These are phyloP conservation scores for Carex cristatella DNA, from an alignment of 176 grass and related monocot species.

Conservation along the genomic window DNA sequence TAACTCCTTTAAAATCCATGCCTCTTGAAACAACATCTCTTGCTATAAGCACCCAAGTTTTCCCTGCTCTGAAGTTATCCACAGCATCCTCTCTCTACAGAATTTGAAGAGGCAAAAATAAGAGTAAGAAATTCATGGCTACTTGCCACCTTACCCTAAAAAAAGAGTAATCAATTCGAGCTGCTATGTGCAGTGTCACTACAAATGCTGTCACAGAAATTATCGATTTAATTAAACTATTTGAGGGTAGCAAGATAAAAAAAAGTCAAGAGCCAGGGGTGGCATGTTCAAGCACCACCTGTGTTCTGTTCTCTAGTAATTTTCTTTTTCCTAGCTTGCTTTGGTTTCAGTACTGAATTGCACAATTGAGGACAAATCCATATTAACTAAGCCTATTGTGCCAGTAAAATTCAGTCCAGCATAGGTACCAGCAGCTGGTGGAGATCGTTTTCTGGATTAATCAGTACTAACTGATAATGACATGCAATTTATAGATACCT, in stretches of 20 bases:
- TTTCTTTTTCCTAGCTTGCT: neutral
- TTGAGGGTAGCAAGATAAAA: neutral
- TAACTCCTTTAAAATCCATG: constrained; percentile 96
- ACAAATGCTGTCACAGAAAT: neutral
- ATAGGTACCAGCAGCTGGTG: neutral
- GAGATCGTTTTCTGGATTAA: neutral
- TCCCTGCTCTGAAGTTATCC: constrained; percentile 92
- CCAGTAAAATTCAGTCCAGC: neutral
- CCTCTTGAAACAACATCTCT: constrained; percentile 84
- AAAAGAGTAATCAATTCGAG: neutral
- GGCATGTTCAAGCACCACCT: neutral
- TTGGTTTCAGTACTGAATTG: neutral
- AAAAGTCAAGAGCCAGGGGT: neutral
- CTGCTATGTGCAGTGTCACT: neutral
- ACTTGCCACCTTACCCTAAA: too few relatives aligned
- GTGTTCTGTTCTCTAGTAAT: neutral
- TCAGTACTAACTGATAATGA: neutral
- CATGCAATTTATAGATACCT: constrained; percentile 40
- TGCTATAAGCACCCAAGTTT: constrained; percentile 86
- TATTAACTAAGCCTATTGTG: neutral
- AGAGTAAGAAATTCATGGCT: too few relatives aligned
- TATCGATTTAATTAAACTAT: neutral
- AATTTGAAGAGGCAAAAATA: constrained; percentile 24
- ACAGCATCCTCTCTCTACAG: constrained; percentile 78
- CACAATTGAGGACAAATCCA: neutral